Percentiles rank a stretch among this genome's conserved stretches.
Conservation (phyloP, 768 basidiomycete species). For the Boletus speciosus region DNA sequence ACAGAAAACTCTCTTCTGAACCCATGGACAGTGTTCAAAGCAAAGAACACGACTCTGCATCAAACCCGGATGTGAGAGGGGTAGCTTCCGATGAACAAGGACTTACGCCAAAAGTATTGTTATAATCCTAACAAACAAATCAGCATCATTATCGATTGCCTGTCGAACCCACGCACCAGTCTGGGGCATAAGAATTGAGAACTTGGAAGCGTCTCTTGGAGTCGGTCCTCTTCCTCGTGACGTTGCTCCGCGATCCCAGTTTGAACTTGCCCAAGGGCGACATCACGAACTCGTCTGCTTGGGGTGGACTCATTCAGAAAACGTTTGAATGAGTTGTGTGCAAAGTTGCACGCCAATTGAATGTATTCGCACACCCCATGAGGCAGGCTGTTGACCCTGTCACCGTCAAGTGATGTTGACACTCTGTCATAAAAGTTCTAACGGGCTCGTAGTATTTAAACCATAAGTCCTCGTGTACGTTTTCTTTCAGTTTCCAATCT, state of each 20-base stretch:
- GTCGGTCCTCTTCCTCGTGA: conserved; percentile 18
- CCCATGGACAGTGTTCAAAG: conserved; percentile 62
- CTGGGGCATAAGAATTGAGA: conserved; percentile 65
- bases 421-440: too few species aligned
- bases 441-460: too few species aligned
- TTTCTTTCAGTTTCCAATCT: too few species aligned
- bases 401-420: too few species aligned
- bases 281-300: conserved; percentile 10
- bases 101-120: conserved; percentile 65
- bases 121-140: conserved; percentile 48
- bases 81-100: not conserved
- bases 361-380: not conserved
- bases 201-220: conserved; percentile 38
- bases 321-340: not conserved
- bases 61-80: not conserved
- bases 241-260: conserved; percentile 1
- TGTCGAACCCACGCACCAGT: conserved; percentile 53
- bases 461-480: too few species aligned
- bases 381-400: too few species aligned
- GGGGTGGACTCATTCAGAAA: not conserved
- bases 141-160: not conserved
- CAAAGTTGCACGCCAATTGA: not conserved
- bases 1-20: conserved; percentile 79
- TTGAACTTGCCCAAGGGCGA: conserved; percentile 6
- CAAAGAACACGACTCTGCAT: conserved; percentile 56